phyloP scores from a whole-genome alignment of 2,329 filamentous ascomycete genomes.

The Phymatotrichopsis omnivora region DNA sequence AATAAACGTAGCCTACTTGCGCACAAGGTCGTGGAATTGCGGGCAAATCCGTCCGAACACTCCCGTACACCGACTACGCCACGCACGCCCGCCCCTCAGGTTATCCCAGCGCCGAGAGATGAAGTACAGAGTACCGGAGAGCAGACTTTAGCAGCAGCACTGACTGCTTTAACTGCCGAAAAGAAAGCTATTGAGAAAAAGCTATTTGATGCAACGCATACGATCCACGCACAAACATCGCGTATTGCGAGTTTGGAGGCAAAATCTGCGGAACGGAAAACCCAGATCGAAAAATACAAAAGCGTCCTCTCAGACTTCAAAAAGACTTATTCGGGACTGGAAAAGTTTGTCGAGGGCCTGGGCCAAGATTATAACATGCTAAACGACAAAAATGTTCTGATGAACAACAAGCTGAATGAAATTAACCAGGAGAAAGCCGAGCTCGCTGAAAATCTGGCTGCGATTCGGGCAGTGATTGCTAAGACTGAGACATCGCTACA shows the following conservation, averaged over 20 bases:
- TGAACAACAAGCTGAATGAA: slow-evolving; percentile 15
- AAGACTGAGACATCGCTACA: slow-evolving; percentile 7
- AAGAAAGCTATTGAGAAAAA: slow-evolving; percentile 20
- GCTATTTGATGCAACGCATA: slow-evolving; percentile 11
- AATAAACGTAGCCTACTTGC: too few species aligned
- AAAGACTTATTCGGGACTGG: slow-evolving; percentile 14
- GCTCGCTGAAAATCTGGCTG: slow-evolving; percentile 4
- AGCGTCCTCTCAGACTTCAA: slow-evolving; percentile 14
- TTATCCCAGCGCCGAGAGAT: not conserved
- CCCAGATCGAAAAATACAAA: slow-evolving; percentile 5
- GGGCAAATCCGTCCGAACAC: too few species aligned
- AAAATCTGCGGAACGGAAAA: slow-evolving; percentile 13
- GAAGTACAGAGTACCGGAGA: not conserved
- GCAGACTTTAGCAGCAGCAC: slow-evolving; percentile 17
- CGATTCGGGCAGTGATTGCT: slow-evolving; percentile 9
- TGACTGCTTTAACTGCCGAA: slow-evolving; percentile 18
- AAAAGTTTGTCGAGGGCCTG: slow-evolving; percentile 24
- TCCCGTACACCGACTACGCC: too few species aligned
- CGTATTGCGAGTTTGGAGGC: slow-evolving; percentile 9
- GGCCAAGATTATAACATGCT: slow-evolving; percentile 24
- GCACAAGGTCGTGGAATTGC: too few species aligned
- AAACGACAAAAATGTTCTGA: slow-evolving; percentile 17
- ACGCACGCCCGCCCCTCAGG: too few species aligned
- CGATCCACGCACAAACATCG: slow-evolving; percentile 9
- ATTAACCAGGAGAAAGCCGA: slow-evolving; percentile 9